Base-by-base conservation (phyloP, 345 rosid genomes). In the Atalantia buxifolia region DNA sequence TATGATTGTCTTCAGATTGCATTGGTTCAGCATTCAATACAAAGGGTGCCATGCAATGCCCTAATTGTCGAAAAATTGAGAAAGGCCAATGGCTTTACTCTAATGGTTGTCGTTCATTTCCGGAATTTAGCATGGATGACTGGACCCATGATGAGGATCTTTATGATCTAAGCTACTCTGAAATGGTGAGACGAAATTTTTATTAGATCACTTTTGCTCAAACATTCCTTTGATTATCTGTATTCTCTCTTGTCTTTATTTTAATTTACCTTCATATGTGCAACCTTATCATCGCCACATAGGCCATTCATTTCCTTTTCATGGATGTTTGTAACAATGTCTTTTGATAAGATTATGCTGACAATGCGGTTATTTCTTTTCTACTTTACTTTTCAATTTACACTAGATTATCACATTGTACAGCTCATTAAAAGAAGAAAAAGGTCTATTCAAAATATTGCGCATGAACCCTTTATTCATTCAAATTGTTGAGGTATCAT, bases 71-170 rank as follows among this genome's bases (percentile, higher is more conserved):
- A 56, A 94, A 94, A 89, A 86, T 93, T 81, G 99, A 97, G 79
- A 97, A 94, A 86, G 99, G 99, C 61, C 98, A 94, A 77, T 96
- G 99, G 99, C 99, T 96, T 71, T 97, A 86, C 75, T 97, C 97
- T 48, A 92, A 90, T 68, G 95, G 95, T 74, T 83, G 87, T 48
- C 94, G 93, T 69, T 86, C 99, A 8, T 57, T 82, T 69, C 94
- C 97, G 19, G 99, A 94, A 63, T 85, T 92, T 81, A 88, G 80
- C 86, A 87, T 90, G 80, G 99, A 92, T 42, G 99, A 96, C 81
- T 94, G 98, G 99, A 68, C 87, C 25, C 98, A 90, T 76, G 98
- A 96, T 65, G 99, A 94, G 75, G 98, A 94, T 76, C 88, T 92
- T 71, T 92, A 89, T 87, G 98, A 96, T 78, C 81, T 93, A 63